Evolutionary conservation across 495 filamentous ascomycete species (phyloP).

Genomic region (Penicillium parvum): DNA sequence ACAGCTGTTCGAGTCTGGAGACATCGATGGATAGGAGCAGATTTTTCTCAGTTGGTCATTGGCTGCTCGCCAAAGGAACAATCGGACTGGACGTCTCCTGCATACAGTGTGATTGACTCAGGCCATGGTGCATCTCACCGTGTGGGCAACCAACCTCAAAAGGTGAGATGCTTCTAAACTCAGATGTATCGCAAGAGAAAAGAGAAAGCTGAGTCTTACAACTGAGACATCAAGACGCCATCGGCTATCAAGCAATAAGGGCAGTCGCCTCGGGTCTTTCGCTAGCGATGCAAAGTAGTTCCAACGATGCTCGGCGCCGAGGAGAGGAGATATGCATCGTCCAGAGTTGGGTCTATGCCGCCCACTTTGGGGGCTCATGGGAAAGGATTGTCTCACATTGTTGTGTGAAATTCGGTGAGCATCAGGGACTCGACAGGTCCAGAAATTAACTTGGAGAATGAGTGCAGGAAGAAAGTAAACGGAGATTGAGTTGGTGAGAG

Average conservation of each 20-base stretch:
- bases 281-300: neutral
- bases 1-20: neutral
- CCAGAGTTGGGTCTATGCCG: neutral
- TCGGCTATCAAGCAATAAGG: conserved; percentile 8
- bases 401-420: conserved; percentile 5
- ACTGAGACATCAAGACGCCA: conserved; percentile 11
- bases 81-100: conserved; percentile 3
- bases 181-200: neutral
- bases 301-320: neutral
- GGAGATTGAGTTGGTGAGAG: neutral
- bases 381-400: neutral
- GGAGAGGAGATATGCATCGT: neutral
- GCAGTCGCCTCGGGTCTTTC: conserved; percentile 1
- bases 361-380: conserved; percentile 9
- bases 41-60: conserved; percentile 5
- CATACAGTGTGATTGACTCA: conserved; percentile 4
- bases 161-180: neutral
- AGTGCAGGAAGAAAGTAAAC: neutral
- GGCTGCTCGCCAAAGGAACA: conserved; percentile 7
- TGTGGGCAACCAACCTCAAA: neutral
- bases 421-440: conserved; percentile 7
- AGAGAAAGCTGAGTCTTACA: neutral
- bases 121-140: conserved; percentile 1
- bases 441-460: conserved; percentile 5
- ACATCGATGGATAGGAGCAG: neutral